Evolutionary conservation across 768 basidiomycete genomes (phyloP).

Genomic region (Ramaria sp.): DNA sequence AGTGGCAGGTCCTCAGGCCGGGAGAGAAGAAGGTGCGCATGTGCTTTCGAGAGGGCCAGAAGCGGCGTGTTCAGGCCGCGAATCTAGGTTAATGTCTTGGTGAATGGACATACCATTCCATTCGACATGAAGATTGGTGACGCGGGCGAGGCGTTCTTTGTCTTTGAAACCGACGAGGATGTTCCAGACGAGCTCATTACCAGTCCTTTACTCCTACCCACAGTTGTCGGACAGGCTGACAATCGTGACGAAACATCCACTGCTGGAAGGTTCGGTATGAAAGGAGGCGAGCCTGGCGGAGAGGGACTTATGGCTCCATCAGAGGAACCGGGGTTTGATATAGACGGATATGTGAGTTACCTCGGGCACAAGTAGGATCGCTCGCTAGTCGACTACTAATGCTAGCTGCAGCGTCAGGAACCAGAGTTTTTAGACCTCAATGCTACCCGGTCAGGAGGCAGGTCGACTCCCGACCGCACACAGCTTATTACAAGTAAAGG

Average conservation of each 20-base stretch:
- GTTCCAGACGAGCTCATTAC: slow-evolving; percentile 91
- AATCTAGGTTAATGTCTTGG: slow-evolving; percentile 70
- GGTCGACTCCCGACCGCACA: neutral
- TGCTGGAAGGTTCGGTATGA: slow-evolving; percentile 32
- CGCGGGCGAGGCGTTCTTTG: slow-evolving; percentile 97
- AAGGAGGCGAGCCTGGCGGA: slow-evolving; percentile 19
- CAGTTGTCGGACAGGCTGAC: slow-evolving; percentile 42
- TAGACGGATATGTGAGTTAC: neutral
- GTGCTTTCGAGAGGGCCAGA: neutral
- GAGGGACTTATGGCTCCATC: slow-evolving; percentile 7
- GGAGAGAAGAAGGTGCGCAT: slow-evolving; percentile 77
- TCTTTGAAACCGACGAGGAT: slow-evolving; percentile 93
- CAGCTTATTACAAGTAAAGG: neutral
- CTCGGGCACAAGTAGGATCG: neutral
- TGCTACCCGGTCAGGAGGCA: slow-evolving; percentile 22
- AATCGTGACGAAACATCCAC: slow-evolving; percentile 16
- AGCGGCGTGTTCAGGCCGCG: slow-evolving; percentile 3
- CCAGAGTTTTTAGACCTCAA: slow-evolving; percentile 85
- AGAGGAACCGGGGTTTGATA: neutral
- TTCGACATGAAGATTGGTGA: slow-evolving; percentile 99
- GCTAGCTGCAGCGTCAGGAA: slow-evolving; percentile 26
- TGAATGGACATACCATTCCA: slow-evolving; percentile 80
- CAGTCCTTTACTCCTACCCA: slow-evolving; percentile 61
- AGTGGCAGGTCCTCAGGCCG: slow-evolving; percentile 89
- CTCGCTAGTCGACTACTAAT: neutral